A percentile compares a stretch with the other conserved stretches of the same genome.
Evolutionary conservation across 495 filamentous ascomycete species (phyloP).

Genomic region (Trichoderma orchidacearum): DNA sequence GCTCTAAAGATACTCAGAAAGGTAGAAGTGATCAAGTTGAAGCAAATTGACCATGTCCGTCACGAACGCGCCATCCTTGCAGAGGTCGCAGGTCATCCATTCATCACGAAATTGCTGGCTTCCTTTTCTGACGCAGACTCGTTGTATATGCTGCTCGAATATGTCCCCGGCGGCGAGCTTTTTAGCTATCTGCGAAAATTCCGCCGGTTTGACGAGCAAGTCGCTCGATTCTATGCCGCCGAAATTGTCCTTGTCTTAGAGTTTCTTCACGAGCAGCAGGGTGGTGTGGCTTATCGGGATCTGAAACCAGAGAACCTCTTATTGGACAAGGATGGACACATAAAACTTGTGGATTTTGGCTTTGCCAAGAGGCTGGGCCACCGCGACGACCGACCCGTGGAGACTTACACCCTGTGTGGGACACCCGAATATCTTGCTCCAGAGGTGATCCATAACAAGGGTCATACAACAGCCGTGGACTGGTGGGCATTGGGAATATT

Average conservation of each 20-base stretch:
- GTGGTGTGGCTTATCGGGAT: conserved; percentile 84
- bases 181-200: conserved; percentile 85
- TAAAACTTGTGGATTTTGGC: conserved; percentile 97
- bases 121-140: conserved; percentile 84
- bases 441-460: conserved; percentile 91
- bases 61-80: conserved; percentile 83
- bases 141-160: conserved; percentile 90
- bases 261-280: conserved; percentile 73
- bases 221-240: conserved; percentile 84
- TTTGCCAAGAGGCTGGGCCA: conserved; percentile 75
- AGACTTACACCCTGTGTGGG: conserved; percentile 93
- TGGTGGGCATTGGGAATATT: conserved; percentile 98
- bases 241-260: conserved; percentile 91
- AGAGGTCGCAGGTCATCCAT: conserved; percentile 82
- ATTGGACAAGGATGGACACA: conserved; percentile 80
- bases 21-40: conserved; percentile 83
- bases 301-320: conserved; percentile 95
- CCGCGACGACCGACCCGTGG: conserved; percentile 37
- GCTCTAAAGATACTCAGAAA: conserved; percentile 92
- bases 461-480: conserved; percentile 92
- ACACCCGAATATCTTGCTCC: conserved; percentile 95
- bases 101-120: conserved; percentile 82
- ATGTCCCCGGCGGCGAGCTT: conserved; percentile 83
- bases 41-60: conserved; percentile 95
- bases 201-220: conserved; percentile 73